These are phyloP conservation scores for Dioscorea dumetorum DNA, from an alignment of 106 monocot genomes.

Conservation along the genomic window DNA sequence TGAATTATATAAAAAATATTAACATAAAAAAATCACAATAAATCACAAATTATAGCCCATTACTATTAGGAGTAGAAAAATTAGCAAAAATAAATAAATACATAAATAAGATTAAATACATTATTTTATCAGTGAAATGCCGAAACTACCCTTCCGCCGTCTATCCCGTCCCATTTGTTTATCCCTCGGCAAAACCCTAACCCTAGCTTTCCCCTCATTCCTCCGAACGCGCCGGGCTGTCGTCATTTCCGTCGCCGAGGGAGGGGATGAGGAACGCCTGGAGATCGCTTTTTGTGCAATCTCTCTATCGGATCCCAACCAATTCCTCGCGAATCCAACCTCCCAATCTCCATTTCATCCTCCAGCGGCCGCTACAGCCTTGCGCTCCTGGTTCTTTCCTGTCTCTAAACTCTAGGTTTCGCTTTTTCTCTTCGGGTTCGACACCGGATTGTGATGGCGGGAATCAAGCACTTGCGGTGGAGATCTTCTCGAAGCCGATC, in stretches of 20 bases:
- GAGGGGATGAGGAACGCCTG: constrained; percentile 26
- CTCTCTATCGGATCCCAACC: constrained; percentile 3
- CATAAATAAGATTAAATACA: too few species aligned
- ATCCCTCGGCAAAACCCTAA: not conserved
- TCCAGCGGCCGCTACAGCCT: not conserved
- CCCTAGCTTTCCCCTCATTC: not conserved
- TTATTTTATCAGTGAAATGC: too few species aligned
- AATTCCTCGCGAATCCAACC: not conserved
- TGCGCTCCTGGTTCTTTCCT: not conserved
- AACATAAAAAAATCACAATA: too few species aligned
- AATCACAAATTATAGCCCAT: too few species aligned
- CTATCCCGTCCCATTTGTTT: not conserved
- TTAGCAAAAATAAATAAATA: too few species aligned
- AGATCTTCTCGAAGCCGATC: constrained; percentile 23
- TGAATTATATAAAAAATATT: too few species aligned
- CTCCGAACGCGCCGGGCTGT: not conserved
- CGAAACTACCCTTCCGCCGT: not conserved
- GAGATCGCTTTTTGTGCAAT: constrained; percentile 11
- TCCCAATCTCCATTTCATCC: not conserved
- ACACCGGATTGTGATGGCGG: constrained; percentile 5
- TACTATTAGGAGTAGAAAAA: too few species aligned
- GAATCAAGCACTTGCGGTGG: constrained; percentile 14
- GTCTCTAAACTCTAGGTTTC: not conserved
- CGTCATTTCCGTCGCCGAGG: too few species aligned
- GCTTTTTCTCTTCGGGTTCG: constrained; percentile 27